Percentiles rank a stretch among this genome's conserved stretches.
These are phyloP conservation scores for Saccharomyces eubayanus DNA, from an alignment of 805 yeast species.

Conservation along the genomic window DNA sequence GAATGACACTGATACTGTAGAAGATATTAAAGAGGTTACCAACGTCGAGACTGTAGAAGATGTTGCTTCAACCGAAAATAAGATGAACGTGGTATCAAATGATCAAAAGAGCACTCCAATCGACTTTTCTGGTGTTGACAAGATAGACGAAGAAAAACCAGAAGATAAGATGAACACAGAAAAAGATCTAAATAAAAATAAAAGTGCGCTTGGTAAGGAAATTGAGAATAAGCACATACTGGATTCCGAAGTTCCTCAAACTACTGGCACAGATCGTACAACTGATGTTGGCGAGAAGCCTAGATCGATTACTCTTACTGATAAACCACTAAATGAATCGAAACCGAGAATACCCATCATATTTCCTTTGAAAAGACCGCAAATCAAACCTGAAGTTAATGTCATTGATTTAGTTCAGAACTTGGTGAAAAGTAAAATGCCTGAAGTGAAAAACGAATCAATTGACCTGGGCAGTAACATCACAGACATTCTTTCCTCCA, in stretches of 20 bases:
- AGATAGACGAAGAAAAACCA: neutral
- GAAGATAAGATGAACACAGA: neutral
- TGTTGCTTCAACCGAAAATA: slow-evolving; percentile 2
- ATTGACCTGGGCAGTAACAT: slow-evolving; percentile 10
- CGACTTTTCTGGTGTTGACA: neutral
- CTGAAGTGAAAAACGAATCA: slow-evolving; percentile 7
- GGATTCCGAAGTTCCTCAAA: neutral
- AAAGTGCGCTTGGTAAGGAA: neutral
- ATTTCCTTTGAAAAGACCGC: slow-evolving; percentile 1
- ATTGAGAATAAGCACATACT: neutral
- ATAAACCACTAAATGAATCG: neutral
- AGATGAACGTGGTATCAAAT: neutral
- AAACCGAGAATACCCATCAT: neutral
- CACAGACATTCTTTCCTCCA: slow-evolving; percentile 17
- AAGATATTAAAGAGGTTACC: slow-evolving; percentile 6
- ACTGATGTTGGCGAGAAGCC: neutral
- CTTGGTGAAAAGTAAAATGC: slow-evolving; percentile 18
- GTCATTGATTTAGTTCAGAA: slow-evolving; percentile 16
- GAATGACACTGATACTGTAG: neutral
- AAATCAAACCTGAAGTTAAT: slow-evolving; percentile 1
- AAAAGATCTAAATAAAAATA: neutral
- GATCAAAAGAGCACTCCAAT: slow-evolving; percentile 15
- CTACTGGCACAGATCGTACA: neutral
- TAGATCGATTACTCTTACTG: neutral
- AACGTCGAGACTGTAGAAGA: slow-evolving; percentile 9